Evolutionary conservation across 805 yeast genomes (phyloP), one percentile per base, ranked within the genome.

Genomic region (Blastobotrys chiropterorum): DNA sequence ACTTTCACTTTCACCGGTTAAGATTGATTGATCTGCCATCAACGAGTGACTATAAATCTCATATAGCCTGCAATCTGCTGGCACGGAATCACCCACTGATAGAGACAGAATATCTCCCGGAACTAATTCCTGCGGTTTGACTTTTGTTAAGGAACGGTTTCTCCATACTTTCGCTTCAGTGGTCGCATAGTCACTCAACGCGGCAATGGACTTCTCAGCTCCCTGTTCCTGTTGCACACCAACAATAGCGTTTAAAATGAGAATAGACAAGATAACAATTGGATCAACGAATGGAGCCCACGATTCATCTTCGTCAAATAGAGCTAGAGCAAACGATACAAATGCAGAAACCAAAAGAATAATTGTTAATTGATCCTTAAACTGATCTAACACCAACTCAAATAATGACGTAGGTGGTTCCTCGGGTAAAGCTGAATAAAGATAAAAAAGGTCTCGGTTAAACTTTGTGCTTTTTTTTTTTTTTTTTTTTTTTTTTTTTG

Each of bases 221-320:
- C 97, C 78, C 63, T 87, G 87, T 68, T 92, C 99, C 70, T 92
- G 99, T 38, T 92, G 88, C 68, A 92, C 92, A 0, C 99, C 99
- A 38, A 92, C 98, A 1, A 90, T 80, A 6, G 92, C 97, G 38
- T 2, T 59, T 68, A 92, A 97, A 58, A 92, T 90, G 46, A 86
- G 61, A 49, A 92, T 87, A 2, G 97, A 96, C 53, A 90, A 73
- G 0, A 96, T 83, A 59, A 92, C 26, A 64, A 59, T 7, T 65
- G 60, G 41, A 70, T 72, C 53, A 63, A 49, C n/a, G 68, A 70
- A 51, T 62, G 60, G 52, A 62, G 72, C 52, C 68, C 73, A 47
- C 63, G 61, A 90, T 14, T 90, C 73, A 1, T 96, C 95, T 65
- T 90, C 98, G 65, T 92, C 97, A 31, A 83, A 80, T 68, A 92